Evolutionary conservation across 345 rosid genomes (phyloP).

Genomic region (Stellera chamaejasme): DNA sequence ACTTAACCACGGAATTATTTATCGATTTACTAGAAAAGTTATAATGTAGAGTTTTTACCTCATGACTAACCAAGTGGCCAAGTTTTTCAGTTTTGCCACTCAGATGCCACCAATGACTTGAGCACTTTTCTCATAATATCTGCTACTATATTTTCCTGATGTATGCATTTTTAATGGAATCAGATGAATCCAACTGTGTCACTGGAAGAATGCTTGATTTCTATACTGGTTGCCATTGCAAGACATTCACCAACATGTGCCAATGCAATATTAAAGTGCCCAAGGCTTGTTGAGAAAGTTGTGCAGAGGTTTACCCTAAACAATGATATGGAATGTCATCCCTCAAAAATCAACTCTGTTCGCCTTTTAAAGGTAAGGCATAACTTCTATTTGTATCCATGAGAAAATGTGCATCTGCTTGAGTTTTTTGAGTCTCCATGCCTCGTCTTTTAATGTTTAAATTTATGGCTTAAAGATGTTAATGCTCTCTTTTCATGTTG

Average conservation of each 20-base stretch:
- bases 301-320: slow-evolving; percentile 50
- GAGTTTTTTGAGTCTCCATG: neutral
- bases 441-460: neutral
- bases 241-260: slow-evolving; percentile 86
- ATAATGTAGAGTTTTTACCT: too few relatives aligned
- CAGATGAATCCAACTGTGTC: slow-evolving; percentile 48
- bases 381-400: neutral
- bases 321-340: slow-evolving; percentile 28
- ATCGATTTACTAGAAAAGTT: too few relatives aligned
- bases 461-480: slow-evolving; percentile 8
- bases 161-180: slow-evolving; percentile 16
- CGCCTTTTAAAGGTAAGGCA: slow-evolving; percentile 59
- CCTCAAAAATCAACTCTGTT: slow-evolving; percentile 55
- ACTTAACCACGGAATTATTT: too few relatives aligned
- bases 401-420: neutral
- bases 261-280: slow-evolving; percentile 61
- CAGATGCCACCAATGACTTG: too few relatives aligned
- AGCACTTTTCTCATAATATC: too few relatives aligned
- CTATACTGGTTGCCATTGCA: slow-evolving; percentile 62
- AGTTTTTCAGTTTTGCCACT: too few relatives aligned
- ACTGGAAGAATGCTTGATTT: slow-evolving; percentile 55
- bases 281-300: slow-evolving; percentile 55
- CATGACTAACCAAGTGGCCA: too few relatives aligned
- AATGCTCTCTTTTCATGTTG: slow-evolving; percentile 6
- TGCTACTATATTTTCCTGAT: slow-evolving; percentile 8